These are phyloP conservation scores for Coelastrella sp. DNA, from an alignment of 139 green algal genomes.

Conservation along the genomic window DNA sequence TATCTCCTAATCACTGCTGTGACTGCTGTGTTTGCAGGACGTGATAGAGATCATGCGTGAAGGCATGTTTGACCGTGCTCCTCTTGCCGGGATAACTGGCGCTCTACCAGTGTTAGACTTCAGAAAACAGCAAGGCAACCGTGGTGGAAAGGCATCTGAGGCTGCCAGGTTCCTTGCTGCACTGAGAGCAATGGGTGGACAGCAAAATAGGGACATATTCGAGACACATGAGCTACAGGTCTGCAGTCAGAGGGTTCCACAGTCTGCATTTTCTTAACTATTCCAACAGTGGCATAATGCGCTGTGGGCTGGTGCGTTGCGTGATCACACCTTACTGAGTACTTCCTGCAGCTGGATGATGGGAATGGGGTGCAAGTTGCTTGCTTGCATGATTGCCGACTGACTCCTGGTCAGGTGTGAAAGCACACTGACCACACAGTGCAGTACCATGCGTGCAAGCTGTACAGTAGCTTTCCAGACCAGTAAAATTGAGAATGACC, in stretches of 20 bases:
- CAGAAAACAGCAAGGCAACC: slow-evolving; percentile 33
- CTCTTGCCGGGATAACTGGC: slow-evolving; percentile 33
- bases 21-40: slow-evolving; percentile 56
- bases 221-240: slow-evolving; percentile 71
- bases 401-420: too few species aligned
- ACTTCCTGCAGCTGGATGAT: too few species aligned
- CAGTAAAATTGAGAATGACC: too few species aligned
- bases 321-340: too few species aligned
- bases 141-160: slow-evolving; percentile 71
- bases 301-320: too few species aligned
- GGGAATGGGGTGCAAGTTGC: too few species aligned
- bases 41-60: slow-evolving; percentile 84
- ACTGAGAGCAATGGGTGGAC: slow-evolving; percentile 57
- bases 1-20: background rate
- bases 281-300: too few species aligned
- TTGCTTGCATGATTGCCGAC: too few species aligned
- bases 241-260: background rate
- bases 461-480: too few species aligned
- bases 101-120: slow-evolving; percentile 65
- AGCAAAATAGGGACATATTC: slow-evolving; percentile 60
- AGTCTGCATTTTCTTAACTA: too few species aligned
- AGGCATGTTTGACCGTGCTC: slow-evolving; percentile 70
- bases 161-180: slow-evolving; percentile 73
- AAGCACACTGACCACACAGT: too few species aligned
- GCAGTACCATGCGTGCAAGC: too few species aligned